Evolutionary conservation across 2,329 filamentous ascomycete species (phyloP).

Genomic region (Fonsecaea pedrosoi): DNA sequence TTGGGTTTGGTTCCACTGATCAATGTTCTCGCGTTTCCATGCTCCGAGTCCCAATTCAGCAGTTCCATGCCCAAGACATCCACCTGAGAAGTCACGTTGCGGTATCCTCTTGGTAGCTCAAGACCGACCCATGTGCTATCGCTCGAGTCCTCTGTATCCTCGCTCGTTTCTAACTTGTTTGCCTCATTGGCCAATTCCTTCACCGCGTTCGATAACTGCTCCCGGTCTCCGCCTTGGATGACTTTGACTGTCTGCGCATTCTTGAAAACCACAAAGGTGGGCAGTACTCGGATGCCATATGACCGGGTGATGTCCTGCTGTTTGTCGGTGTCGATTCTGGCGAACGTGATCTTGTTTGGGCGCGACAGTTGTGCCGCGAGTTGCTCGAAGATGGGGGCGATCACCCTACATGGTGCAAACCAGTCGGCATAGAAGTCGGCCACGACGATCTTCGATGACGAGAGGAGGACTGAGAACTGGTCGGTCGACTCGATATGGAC

Average conservation of each 20-base stretch:
- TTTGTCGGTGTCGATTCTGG: slow-evolving; percentile 82
- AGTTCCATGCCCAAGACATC: slow-evolving; percentile 82
- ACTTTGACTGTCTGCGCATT: slow-evolving; percentile 71
- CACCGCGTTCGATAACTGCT: slow-evolving; percentile 73
- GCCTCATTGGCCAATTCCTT: slow-evolving; percentile 73
- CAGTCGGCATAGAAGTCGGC: slow-evolving; percentile 90
- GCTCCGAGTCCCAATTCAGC: slow-evolving; percentile 81
- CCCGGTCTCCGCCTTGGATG: slow-evolving; percentile 75
- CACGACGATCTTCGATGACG: slow-evolving; percentile 78
- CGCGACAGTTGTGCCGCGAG: slow-evolving; percentile 74
- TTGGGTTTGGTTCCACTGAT: slow-evolving; percentile 72
- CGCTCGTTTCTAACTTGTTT: slow-evolving; percentile 52
- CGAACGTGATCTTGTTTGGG: slow-evolving; percentile 77
- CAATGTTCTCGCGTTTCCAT: slow-evolving; percentile 73
- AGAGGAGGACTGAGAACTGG: slow-evolving; percentile 73
- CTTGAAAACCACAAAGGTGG: slow-evolving; percentile 91
- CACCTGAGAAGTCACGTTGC: slow-evolving; percentile 80
- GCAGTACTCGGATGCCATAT: slow-evolving; percentile 78
- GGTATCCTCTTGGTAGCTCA: slow-evolving; percentile 77
- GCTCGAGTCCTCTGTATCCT: slow-evolving; percentile 50
- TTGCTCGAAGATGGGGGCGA: slow-evolving; percentile 81
- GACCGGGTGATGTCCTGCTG: slow-evolving; percentile 75
- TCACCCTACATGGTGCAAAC: slow-evolving; percentile 82
- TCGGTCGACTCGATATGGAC: slow-evolving; percentile 66
- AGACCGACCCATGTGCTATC: slow-evolving; percentile 73